Base-by-base conservation (phyloP, 495 filamentous ascomycete species). In the Chaetomium cochliodes region DNA sequence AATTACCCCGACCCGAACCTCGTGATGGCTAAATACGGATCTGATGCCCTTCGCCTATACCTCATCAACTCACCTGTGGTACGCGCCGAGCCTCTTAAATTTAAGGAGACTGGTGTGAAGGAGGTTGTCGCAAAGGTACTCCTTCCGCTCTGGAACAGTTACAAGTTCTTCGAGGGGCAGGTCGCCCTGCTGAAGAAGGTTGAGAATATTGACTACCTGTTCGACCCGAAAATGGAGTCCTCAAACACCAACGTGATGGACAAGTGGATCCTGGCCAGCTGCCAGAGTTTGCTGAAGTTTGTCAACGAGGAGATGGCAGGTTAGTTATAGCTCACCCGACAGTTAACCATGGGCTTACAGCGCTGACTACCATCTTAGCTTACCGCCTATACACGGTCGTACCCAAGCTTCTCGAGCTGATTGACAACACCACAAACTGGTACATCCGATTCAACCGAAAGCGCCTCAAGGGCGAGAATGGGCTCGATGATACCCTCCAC, bases 391-490 rank as follows among this genome's bases (percentile, higher is more conserved):
- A 97, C 75, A 98, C 94, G 9, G 94, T 98, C 25, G 93, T 97
- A 58, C 94, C 96, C 20, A 86, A 90, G 58, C 78, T 98, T 62
- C 84, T 98, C 33, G 85, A 84, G 60, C 84, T 96, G 74, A 94
- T 98, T 67, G 94, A 98, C 72, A 92, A 94, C 77, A 91, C 91
- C 7, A 98, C 94, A 2, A 98, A 98, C 78, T 98, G 96, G 96
- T 98, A 98, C 76, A 98, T 98, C 73, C 86, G 93, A n/a, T 97
- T 98, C 82, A 98, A 98, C 81, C 87, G 94, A 37, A 92, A 92
- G 75, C 88, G 94, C 22, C 81, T 98, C 60, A 98, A 98, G 86
- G 94, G 94, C 62, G 93, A 96, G 76, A 87, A 89, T 70, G 93
- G 93, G 16, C 75, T 90, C 15, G 65, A 74, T 11, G 94, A 98